Evolutionary conservation across 139 green algal genomes (phyloP).

Genomic region (Chlorella sp.): DNA sequence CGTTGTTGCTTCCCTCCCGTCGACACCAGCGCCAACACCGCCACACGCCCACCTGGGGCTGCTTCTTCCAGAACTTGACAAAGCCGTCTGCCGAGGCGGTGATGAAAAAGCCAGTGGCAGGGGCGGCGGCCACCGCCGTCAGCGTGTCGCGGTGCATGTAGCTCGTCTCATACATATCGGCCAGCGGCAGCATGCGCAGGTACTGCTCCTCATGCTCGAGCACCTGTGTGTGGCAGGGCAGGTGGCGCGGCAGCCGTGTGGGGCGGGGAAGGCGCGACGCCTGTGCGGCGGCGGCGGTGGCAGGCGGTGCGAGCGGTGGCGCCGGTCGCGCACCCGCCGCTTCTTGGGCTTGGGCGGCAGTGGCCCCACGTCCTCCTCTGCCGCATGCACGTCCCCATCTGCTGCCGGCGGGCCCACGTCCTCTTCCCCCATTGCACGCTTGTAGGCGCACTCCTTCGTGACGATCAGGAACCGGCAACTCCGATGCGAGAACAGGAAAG

Average conservation of each 20-base stretch:
- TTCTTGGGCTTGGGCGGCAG: constrained; percentile 58
- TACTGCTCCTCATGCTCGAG: constrained; percentile 80
- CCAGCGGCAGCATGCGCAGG: constrained; percentile 69
- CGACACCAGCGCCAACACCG: too few species aligned
- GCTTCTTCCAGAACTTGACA: constrained; percentile 99
- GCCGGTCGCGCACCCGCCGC: constrained; percentile 47
- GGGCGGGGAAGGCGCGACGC: background rate
- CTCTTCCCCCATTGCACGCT: background rate
- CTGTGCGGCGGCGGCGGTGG: background rate
- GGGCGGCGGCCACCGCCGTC: constrained; percentile 80
- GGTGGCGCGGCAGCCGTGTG: too few species aligned
- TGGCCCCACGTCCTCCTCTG: constrained; percentile 47
- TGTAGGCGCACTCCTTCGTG: too few species aligned
- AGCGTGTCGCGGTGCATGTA: constrained; percentile 98
- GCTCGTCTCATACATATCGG: constrained; percentile 93
- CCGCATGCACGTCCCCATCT: constrained; percentile 6
- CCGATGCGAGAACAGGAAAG: too few species aligned
- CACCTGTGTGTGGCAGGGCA: constrained; percentile 46
- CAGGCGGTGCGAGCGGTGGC: background rate
- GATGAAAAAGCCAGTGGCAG: constrained; percentile 76
- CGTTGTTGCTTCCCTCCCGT: too few species aligned
- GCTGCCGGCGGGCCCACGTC: constrained; percentile 9
- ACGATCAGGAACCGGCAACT: too few species aligned
- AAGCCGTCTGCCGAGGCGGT: constrained; percentile 84
- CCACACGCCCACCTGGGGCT: too few species aligned